Base-by-base conservation (phyloP, 148 eudicot species). In the Suaeda aralocaspica region DNA sequence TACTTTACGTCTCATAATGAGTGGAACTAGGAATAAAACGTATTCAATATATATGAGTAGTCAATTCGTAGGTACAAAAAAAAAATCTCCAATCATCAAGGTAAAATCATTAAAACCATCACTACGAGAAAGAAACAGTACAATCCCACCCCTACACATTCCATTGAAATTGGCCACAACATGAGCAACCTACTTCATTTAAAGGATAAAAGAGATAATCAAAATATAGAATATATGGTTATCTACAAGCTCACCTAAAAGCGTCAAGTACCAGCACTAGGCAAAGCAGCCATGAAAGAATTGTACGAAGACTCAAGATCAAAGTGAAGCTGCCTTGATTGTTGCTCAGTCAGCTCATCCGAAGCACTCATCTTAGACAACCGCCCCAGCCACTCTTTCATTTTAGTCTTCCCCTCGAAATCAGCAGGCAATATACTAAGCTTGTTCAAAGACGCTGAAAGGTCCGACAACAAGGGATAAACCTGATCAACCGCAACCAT, bases 241-340 rank as follows among this genome's bases (percentile, higher is more conserved):
- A 73, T 82, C 75, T 81, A 86, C 90, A 79, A 29, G 67, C 77
- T 70, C 59, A 82, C 72, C 74, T 31, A 64, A 61, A 69, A 31
- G 58, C 77, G 58, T 78, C 77, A 92, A 67, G 79, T 74, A 66
- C 96, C 96, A 66, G 87, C 84, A 79, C 70, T 69, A 36, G 96
- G 96, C 77, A 92, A 77, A 33, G 88, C 91, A 1, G 98, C 96
- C 91, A 89, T 88, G 76, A 90, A 89, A 48, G 98, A 84, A 82
- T 90, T 90, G 78, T 92, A 92, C 1, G 98, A 92, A 22, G 98
- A 92, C 78, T 92, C 98, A 59, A 92, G 78, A 78, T 92, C 98
- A 76, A 92, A 92, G 81, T 84, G 91, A 46, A 92, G 96, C 75
- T 92, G 96, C 53, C 93, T 68, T 26, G 91, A 83, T 82, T 89